These are phyloP conservation scores for Scopulariopsis brevicaulis DNA, from an alignment of 2,329 filamentous ascomycete genomes.

Conservation along the genomic window DNA sequence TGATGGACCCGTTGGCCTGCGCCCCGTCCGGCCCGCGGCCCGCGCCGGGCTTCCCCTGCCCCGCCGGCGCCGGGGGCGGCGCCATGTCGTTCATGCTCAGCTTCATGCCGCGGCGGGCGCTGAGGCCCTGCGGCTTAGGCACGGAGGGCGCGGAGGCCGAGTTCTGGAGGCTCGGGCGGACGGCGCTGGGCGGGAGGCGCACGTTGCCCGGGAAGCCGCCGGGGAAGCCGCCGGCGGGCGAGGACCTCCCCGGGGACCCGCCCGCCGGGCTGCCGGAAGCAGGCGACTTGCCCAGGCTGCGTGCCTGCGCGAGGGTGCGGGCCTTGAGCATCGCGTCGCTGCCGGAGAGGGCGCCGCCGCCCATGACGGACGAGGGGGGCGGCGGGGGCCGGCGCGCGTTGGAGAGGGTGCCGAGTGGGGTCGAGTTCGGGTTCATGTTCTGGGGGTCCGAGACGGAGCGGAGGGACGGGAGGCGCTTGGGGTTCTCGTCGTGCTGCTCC, in stretches of 20 bases:
- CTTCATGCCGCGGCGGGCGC: constrained; percentile 51
- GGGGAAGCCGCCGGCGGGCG: constrained; percentile 18
- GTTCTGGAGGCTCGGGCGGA: not conserved
- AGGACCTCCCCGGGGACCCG: constrained; percentile 16
- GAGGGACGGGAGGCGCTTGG: constrained; percentile 46
- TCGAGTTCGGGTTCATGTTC: constrained; percentile 73
- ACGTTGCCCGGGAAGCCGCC: constrained; percentile 32
- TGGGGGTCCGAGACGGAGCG: constrained; percentile 49
- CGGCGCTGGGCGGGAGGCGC: constrained; percentile 22
- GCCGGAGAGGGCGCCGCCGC: constrained; percentile 21
- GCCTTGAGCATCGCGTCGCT: constrained; percentile 34
- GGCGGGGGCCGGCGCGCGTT: constrained; percentile 39
- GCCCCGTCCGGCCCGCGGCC: not conserved
- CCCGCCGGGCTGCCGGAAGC: constrained; percentile 17
- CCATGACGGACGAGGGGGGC: constrained; percentile 21
- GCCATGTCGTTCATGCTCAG: constrained; percentile 19
- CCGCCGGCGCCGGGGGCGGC: constrained; percentile 4
- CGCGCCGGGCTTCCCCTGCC: constrained; percentile 6
- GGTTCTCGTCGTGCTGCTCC: constrained; percentile 15
- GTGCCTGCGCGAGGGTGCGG: constrained; percentile 28
- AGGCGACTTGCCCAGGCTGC: constrained; percentile 29
- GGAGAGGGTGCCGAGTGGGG: constrained; percentile 66
- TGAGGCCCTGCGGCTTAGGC: constrained; percentile 33
- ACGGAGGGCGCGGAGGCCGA: constrained; percentile 32
- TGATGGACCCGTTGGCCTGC: constrained; percentile 22